These are phyloP conservation scores for Lecanosticta acicola DNA, from an alignment of 2,329 filamentous ascomycete species.

Conservation along the genomic window DNA sequence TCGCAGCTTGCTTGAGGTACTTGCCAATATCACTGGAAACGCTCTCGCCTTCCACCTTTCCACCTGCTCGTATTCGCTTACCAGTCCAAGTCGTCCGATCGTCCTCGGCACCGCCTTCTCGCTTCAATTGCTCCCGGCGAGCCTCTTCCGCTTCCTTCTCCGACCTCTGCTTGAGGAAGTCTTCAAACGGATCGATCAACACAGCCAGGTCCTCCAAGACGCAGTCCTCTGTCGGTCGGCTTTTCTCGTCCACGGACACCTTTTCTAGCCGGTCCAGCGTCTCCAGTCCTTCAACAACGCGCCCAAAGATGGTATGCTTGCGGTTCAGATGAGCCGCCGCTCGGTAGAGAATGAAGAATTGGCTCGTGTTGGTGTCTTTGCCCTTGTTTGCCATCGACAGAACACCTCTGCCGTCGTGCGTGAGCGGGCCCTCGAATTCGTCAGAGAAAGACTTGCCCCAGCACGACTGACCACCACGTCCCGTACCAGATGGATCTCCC, in stretches of 20 bases:
- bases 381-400: slow-evolving; percentile 98
- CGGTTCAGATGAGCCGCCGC: slow-evolving; percentile 78
- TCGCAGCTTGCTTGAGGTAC: slow-evolving; percentile 62
- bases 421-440: slow-evolving; percentile 82
- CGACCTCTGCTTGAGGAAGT: slow-evolving; percentile 67
- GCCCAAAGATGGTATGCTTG: slow-evolving; percentile 96
- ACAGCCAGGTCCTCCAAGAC: slow-evolving; percentile 76
- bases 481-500: slow-evolving; percentile 87
- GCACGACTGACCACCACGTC: slow-evolving; percentile 79
- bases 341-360: slow-evolving; percentile 92
- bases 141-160: slow-evolving; percentile 54
- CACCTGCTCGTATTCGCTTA: slow-evolving; percentile 71
- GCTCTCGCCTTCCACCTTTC: slow-evolving; percentile 48
- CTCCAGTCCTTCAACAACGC: slow-evolving; percentile 66
- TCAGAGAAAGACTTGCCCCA: slow-evolving; percentile 95
- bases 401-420: slow-evolving; percentile 75
- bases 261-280: slow-evolving; percentile 71
- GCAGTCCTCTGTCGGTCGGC: slow-evolving; percentile 71
- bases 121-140: slow-evolving; percentile 58
- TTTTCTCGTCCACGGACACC: slow-evolving; percentile 65
- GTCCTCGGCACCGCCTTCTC: slow-evolving; percentile 71
- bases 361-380: slow-evolving; percentile 92
- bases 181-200: slow-evolving; percentile 90
- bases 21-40: slow-evolving; percentile 60
- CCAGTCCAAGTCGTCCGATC: slow-evolving; percentile 94